Base-by-base conservation (phyloP, 352 stramenopile species). In the Globisporangium carolinianum region DNA sequence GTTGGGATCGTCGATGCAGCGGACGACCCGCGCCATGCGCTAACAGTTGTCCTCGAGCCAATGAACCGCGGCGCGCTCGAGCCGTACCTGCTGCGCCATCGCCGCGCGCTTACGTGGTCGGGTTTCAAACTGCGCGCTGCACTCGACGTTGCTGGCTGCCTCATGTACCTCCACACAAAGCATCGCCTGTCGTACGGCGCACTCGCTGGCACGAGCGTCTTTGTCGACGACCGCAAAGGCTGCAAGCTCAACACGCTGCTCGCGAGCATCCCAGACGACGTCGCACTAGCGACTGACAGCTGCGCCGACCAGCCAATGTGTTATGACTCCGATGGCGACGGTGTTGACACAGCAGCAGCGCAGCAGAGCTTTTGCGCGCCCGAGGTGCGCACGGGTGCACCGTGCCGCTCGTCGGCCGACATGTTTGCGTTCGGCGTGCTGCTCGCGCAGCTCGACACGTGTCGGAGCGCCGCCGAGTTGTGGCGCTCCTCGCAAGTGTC, bases 161-260 rank as follows among this genome's bases (percentile, higher is more conserved):
- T 94, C 38, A 87, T 89, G 79, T 89, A 91, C 47, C 49, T 94
- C 32, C 81, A 94, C 68, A 79, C 66, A 15, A 75, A 90, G 57
- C 75, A 86, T 65, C 76, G 73, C 60, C 63, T 86, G 24, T 80
- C 79, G 24, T 91, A 91, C 69, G 79, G 88, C 43, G 79, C 73
- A 35, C 68, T 91, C 4, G 90, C 74, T 42, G 79, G 76, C 3
- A 72, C 63, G 51, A 90, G 69, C 11, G 77, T 94, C 35, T 87
- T 89, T 48, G 81, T 91, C 5, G 81, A 91, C 54, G 73, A 68
- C 8, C 61, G 61, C 2, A 89, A 89, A 51, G 81, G 83, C 37
- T 91, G 81, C 72, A 91, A 91, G 58, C 69, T 90, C 37, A 91
- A 86, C 56, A 86, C 81, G 15, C 60, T 94, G 51, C 75, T 86